Conservation (phyloP, 1,284 basidiomycete species). For the Pascua sp. region DNA sequence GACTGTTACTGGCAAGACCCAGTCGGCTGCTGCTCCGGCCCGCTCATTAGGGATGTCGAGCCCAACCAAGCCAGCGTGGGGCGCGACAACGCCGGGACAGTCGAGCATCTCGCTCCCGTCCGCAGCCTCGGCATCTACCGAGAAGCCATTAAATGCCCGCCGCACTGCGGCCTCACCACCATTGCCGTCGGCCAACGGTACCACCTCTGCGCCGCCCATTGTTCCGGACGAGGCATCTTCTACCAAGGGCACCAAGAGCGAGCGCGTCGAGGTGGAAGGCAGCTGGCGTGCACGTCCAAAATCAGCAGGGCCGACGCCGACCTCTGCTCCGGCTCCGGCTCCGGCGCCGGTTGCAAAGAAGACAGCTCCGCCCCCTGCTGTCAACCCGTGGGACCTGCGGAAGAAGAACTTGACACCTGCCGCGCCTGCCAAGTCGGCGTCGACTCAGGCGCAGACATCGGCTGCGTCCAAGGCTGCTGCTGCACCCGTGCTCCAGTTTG, state of each 20-base stretch:
- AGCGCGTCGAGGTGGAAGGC: conserved; percentile 19
- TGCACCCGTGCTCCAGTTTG: conserved; percentile 6
- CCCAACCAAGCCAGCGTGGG: conserved; percentile 31
- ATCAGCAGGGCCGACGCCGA: conserved; percentile 9
- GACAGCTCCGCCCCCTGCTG: conserved; percentile 27
- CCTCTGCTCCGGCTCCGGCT: conserved; percentile 5
- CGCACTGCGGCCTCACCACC: background rate
- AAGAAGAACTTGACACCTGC: conserved; percentile 23
- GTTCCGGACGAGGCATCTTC: background rate
- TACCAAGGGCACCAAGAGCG: conserved; percentile 1
- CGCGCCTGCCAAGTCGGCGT: conserved; percentile 9
- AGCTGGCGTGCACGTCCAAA: conserved; percentile 33
- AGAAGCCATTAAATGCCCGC: background rate
- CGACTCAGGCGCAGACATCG: conserved; percentile 1
- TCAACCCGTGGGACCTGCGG: conserved; percentile 43
- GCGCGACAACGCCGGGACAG: conserved; percentile 3
- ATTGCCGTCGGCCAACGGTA: background rate
- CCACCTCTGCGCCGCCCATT: background rate
- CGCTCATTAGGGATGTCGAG: conserved; percentile 6
- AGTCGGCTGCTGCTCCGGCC: conserved; percentile 1
- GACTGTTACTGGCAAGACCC: background rate
- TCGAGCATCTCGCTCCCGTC: background rate
- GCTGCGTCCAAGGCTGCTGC: background rate
- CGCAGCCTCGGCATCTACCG: background rate
- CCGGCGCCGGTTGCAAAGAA: conserved; percentile 13